A percentile compares a stretch with the other conserved stretches of the same genome.
phyloP scores from a whole-genome alignment of 2,329 filamentous ascomycete genomes.

The Eutypa lata region DNA sequence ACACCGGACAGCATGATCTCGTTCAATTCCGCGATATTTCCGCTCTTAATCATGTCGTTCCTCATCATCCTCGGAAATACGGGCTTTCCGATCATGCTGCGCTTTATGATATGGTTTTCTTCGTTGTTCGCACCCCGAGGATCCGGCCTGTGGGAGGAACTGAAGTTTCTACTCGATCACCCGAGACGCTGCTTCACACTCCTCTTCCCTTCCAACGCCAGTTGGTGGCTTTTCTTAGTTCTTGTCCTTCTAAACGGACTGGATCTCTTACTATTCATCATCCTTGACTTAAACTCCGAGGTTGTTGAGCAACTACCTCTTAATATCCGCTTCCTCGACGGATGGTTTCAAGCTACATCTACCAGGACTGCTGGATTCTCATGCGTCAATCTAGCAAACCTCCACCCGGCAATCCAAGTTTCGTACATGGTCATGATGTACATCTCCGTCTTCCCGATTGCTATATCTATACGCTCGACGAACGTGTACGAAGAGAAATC shows the following conservation, averaged over 20 bases:
- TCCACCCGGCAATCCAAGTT: slow-evolving; percentile 90
- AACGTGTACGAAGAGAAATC: slow-evolving; percentile 96
- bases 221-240: slow-evolving; percentile 93
- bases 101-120: slow-evolving; percentile 83
- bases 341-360: slow-evolving; percentile 84
- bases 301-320: slow-evolving; percentile 66
- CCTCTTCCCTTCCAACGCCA: slow-evolving; percentile 83
- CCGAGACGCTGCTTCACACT: slow-evolving; percentile 95
- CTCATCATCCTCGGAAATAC: slow-evolving; percentile 95
- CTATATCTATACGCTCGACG: slow-evolving; percentile 88
- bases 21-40: slow-evolving; percentile 74
- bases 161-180: slow-evolving; percentile 88
- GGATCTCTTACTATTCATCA: slow-evolving; percentile 86
- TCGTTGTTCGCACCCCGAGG: slow-evolving; percentile 63
- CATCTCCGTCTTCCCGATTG: slow-evolving; percentile 94
- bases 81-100: slow-evolving; percentile 90
- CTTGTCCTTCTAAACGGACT: slow-evolving; percentile 77
- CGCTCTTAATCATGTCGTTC: slow-evolving; percentile 75
- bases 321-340: slow-evolving; percentile 76
- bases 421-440: slow-evolving; percentile 99
- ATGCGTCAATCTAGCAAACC: slow-evolving; percentile 69
- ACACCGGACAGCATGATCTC: slow-evolving; percentile 93
- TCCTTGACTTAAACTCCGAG: slow-evolving; percentile 78
- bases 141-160: slow-evolving; percentile 80
- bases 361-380: slow-evolving; percentile 90